phyloP scores from a whole-genome alignment of 2,329 filamentous ascomycete species.

The Cladorrhinum sp. region DNA sequence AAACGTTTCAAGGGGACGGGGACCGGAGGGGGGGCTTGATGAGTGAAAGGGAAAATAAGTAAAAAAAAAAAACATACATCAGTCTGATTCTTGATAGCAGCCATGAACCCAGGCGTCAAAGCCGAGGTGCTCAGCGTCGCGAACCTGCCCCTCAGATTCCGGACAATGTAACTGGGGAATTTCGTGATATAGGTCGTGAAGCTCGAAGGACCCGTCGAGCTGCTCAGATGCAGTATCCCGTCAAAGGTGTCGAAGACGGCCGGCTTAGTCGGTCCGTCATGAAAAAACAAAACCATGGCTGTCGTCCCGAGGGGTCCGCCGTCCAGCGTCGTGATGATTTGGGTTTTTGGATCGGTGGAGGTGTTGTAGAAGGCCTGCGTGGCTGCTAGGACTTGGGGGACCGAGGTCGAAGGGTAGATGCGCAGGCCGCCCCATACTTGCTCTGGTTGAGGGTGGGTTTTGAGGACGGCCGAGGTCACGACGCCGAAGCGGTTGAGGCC shows the following conservation, averaged over 20 bases:
- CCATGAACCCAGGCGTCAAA: conserved; percentile 26
- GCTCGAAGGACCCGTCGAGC: conserved; percentile 11
- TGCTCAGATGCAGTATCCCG: conserved; percentile 13
- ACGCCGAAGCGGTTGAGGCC: conserved; percentile 29
- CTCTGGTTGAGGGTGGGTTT: conserved; percentile 24
- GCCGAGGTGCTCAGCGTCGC: conserved; percentile 29
- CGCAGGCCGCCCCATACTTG: conserved; percentile 25
- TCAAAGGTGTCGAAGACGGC: conserved; percentile 27
- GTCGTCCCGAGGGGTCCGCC: conserved; percentile 10
- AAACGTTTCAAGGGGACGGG: too few species aligned
- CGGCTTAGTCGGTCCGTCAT: conserved; percentile 31
- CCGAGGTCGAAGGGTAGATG: conserved; percentile 15
- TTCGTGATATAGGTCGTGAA: conserved; percentile 21
- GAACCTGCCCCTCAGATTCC: conserved; percentile 29
- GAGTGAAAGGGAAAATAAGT: background rate
- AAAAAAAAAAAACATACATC: conserved; percentile 15
- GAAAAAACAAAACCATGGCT: conserved; percentile 27
- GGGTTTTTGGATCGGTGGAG: conserved; percentile 30
- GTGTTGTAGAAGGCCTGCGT: conserved; percentile 27
- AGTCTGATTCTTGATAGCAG: conserved; percentile 25
- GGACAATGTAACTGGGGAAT: conserved; percentile 20
- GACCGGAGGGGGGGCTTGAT: too few species aligned
- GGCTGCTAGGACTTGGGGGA: conserved; percentile 27
- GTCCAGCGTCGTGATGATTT: conserved; percentile 31
- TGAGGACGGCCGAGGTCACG: conserved; percentile 27